phyloP scores from a whole-genome alignment of 2,329 filamentous ascomycete species.

The Ascochyta fabae region DNA sequence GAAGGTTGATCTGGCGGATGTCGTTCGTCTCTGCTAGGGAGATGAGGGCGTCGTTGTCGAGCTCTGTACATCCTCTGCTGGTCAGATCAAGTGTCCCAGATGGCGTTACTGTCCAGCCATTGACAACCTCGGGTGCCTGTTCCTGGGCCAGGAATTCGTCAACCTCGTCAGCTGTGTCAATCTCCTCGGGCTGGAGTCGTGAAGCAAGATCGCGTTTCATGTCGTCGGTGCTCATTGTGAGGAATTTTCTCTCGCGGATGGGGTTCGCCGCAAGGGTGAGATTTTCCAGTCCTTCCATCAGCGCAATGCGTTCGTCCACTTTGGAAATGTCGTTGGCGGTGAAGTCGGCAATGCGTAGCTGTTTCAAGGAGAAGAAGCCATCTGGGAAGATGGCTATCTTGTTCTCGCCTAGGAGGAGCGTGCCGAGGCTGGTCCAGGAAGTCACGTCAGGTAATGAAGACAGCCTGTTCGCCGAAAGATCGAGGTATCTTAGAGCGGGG shows the following conservation, averaged over 20 bases:
- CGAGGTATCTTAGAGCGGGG: constrained; percentile 75
- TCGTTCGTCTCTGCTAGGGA: constrained; percentile 55
- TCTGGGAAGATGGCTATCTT: constrained; percentile 75
- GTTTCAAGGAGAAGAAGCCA: constrained; percentile 72
- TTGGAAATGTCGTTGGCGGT: constrained; percentile 81
- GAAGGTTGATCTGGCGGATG: constrained; percentile 68
- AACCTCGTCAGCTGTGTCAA: constrained; percentile 5
- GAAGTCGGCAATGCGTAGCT: constrained; percentile 79
- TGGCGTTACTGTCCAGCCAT: constrained; percentile 41
- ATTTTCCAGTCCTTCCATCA: constrained; percentile 78
- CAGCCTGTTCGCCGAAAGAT: constrained; percentile 82
- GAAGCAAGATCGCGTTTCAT: constrained; percentile 76
- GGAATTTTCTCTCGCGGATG: constrained; percentile 83
- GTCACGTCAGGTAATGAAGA: constrained; percentile 73
- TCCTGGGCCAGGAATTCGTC: background rate
- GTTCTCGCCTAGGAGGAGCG: constrained; percentile 82
- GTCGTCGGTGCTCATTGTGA: constrained; percentile 79
- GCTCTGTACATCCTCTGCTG: constrained; percentile 47
- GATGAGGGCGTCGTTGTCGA: constrained; percentile 48
- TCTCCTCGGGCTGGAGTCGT: constrained; percentile 64
- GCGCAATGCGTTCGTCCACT: constrained; percentile 76
- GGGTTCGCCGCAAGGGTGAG: constrained; percentile 89
- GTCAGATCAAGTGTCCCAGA: constrained; percentile 53
- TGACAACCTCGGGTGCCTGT: background rate
- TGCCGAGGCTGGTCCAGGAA: constrained; percentile 75